Evolutionary conservation across 352 stramenopile genomes (phyloP).

Genomic region (Paralagenidium karlingii): DNA sequence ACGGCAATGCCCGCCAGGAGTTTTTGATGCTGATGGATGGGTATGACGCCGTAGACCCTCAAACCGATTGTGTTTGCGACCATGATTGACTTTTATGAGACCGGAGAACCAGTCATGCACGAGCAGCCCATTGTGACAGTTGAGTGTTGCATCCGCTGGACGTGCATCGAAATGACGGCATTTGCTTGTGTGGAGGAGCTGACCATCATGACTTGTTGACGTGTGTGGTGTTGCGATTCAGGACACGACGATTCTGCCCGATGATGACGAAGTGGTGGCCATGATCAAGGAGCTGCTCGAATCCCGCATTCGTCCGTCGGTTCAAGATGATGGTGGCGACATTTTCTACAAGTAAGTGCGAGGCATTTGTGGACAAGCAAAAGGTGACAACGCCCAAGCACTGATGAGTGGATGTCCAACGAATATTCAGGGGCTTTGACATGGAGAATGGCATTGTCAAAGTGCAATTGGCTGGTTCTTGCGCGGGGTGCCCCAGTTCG

Average conservation of each 20-base stretch:
- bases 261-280: conserved; percentile 96
- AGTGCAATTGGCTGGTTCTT: conserved; percentile 91
- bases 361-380: not conserved
- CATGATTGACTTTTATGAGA: conserved; percentile 97
- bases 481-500: conserved; percentile 94
- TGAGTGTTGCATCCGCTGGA: too few species aligned
- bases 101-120: conserved; percentile 82
- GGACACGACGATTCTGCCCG: conserved; percentile 91
- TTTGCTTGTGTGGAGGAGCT: too few species aligned
- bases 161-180: too few species aligned
- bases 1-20: too few species aligned
- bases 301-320: conserved; percentile 95
- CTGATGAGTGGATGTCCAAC: too few species aligned
- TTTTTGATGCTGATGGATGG: too few species aligned
- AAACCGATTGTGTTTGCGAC: conserved; percentile 91
- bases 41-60: conserved; percentile 60
- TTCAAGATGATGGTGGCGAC: conserved; percentile 98
- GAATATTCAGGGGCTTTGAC: conserved; percentile 84
- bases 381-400: not conserved
- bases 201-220: too few species aligned
- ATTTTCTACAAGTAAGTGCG: conserved; percentile 93
- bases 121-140: conserved; percentile 74
- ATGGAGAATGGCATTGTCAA: conserved; percentile 85
- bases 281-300: conserved; percentile 99
- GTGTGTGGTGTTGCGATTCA: too few species aligned